Conservation (phyloP, 805 yeast genomes). For the Yarrowia keelungensis region DNA sequence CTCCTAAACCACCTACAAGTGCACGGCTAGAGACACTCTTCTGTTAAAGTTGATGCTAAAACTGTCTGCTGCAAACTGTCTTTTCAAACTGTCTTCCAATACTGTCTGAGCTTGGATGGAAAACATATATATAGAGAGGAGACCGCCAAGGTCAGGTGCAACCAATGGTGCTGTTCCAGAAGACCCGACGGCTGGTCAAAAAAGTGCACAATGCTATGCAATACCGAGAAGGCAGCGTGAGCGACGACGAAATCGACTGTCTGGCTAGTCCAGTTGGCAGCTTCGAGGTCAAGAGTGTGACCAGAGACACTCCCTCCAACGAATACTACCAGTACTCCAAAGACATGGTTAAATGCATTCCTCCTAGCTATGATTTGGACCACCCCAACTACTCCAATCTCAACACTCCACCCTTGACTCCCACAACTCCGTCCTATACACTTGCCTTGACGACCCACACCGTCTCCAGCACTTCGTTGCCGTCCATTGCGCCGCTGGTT, state of each 20-base stretch:
- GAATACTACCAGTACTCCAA: neutral
- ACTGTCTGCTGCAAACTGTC: neutral
- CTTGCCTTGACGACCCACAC: slow-evolving; percentile 9
- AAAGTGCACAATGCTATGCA: slow-evolving; percentile 27
- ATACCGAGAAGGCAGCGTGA: slow-evolving; percentile 12
- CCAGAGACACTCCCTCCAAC: neutral
- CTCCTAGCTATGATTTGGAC: slow-evolving; percentile 3
- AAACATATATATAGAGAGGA: neutral
- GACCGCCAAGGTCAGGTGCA: too few relatives aligned
- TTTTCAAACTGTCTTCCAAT: too few relatives aligned
- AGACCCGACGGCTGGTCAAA: slow-evolving; percentile 22
- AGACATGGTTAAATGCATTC: neutral
- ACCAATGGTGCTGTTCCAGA: slow-evolving; percentile 15
- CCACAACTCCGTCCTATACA: neutral
- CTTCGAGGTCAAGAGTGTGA: slow-evolving; percentile 6
- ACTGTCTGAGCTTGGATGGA: slow-evolving; percentile 4
- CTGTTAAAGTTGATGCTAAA: neutral
- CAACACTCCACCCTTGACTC: slow-evolving; percentile 10
- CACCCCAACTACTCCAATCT: neutral
- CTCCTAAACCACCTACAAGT: too few relatives aligned
- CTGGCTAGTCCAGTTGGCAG: slow-evolving; percentile 8
- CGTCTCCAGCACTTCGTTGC: slow-evolving; percentile 1
- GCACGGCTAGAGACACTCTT: too few relatives aligned
- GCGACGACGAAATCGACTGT: slow-evolving; percentile 6
- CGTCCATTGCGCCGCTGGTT: slow-evolving; percentile 19